Evolutionary conservation across 306 rosid species (phyloP).

Genomic region (Lathyrus aphaca): DNA sequence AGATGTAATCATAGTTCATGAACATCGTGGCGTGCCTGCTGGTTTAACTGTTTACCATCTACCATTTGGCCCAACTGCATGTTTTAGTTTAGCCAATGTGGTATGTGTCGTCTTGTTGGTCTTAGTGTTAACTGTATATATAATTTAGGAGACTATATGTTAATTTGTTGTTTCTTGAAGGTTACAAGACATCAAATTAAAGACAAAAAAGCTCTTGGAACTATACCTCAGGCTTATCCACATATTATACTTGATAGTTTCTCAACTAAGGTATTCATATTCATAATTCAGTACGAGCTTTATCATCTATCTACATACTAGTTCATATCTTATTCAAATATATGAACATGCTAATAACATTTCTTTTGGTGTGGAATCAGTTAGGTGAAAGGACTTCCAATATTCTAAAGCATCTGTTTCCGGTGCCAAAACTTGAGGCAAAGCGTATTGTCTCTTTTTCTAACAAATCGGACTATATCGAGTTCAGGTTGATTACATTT

Average conservation of each 20-base stretch:
- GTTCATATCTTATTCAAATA: too few species aligned
- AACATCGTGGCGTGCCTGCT: constrained; percentile 95
- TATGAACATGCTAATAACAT: constrained; percentile 21
- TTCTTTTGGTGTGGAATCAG: constrained; percentile 52
- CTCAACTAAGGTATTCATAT: constrained; percentile 70
- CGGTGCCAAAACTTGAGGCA: constrained; percentile 89
- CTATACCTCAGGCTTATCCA: constrained; percentile 94
- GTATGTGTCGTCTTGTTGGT: constrained; percentile 65
- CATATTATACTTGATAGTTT: constrained; percentile 80
- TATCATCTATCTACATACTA: not conserved
- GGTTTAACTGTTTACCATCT: constrained; percentile 81
- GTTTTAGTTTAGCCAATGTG: constrained; percentile 84
- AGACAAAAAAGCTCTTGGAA: constrained; percentile 78
- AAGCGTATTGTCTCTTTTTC: constrained; percentile 82
- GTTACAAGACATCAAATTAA: constrained; percentile 92
- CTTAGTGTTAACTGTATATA: not conserved
- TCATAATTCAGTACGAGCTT: constrained; percentile 20
- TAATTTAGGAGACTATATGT: constrained; percentile 23
- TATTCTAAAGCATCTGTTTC: constrained; percentile 85
- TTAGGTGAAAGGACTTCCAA: constrained; percentile 81
- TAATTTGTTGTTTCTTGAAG: constrained; percentile 50
- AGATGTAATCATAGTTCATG: constrained; percentile 87
- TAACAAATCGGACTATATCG: constrained; percentile 78
- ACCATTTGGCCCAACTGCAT: constrained; percentile 95
- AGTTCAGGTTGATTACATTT: constrained; percentile 71